Evolutionary conservation across 257 asterid genomes (phyloP).

Genomic region (Craterostigma plantagineum): DNA sequence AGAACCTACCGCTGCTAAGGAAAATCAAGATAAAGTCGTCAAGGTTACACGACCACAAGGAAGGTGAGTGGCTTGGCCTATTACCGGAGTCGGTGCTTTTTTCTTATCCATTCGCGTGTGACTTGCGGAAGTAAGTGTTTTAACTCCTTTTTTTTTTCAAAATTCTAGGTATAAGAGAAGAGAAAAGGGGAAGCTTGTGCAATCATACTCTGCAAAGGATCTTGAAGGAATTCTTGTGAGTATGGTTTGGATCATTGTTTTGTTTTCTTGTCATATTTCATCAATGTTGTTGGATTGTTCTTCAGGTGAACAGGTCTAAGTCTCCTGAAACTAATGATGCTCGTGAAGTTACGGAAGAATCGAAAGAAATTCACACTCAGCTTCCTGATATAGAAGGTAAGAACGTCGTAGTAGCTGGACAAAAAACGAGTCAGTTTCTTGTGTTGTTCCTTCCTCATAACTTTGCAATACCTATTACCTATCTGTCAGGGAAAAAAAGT

Average conservation of each 20-base stretch:
- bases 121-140: not conserved
- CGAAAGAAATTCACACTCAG: slow-evolving; percentile 14
- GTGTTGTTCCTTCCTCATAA: too few relatives aligned
- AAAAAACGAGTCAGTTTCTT: too few relatives aligned
- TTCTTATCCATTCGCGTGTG: not conserved
- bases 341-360: slow-evolving; percentile 19
- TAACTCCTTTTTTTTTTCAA: not conserved
- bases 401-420: not conserved
- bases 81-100: not conserved
- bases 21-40: slow-evolving; percentile 16
- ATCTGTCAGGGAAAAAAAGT: too few relatives aligned
- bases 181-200: slow-evolving; percentile 78
- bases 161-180: slow-evolving; percentile 60
- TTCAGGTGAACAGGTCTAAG: slow-evolving; percentile 54
- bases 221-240: slow-evolving; percentile 96
- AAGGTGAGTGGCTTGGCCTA: slow-evolving; percentile 27
- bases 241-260: slow-evolving; percentile 1
- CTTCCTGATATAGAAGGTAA: slow-evolving; percentile 31
- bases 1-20: slow-evolving; percentile 14
- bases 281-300: not conserved
- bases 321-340: slow-evolving; percentile 22
- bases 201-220: slow-evolving; percentile 61
- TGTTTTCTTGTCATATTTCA: not conserved
- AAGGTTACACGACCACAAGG: slow-evolving; percentile 92
- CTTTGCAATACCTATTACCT: too few relatives aligned